Percentiles rank a stretch among this genome's conserved stretches.
These are phyloP conservation scores for Cryphonectria carpinicola DNA, from an alignment of 2,329 filamentous ascomycete genomes.

Conservation along the genomic window DNA sequence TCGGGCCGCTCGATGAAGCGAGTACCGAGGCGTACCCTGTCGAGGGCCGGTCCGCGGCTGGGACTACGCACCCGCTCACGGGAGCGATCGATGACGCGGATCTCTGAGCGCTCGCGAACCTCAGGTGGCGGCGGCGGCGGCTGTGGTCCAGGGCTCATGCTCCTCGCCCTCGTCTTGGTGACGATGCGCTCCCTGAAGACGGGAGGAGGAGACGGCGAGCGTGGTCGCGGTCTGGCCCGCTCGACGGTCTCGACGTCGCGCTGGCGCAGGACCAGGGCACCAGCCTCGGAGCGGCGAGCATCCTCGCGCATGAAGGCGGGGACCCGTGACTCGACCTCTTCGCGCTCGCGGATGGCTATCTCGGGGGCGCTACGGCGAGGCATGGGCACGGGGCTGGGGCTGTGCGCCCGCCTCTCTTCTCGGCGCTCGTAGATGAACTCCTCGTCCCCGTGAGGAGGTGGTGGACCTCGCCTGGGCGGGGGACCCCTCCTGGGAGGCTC, in stretches of 20 bases:
- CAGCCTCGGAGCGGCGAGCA: slow-evolving; percentile 50
- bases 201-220: slow-evolving; percentile 48
- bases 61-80: slow-evolving; percentile 38
- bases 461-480: slow-evolving; percentile 19
- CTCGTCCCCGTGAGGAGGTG: slow-evolving; percentile 25
- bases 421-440: slow-evolving; percentile 29
- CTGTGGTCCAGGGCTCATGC: slow-evolving; percentile 40
- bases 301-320: slow-evolving; percentile 59
- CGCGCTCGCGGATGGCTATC: slow-evolving; percentile 47
- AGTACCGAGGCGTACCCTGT: slow-evolving; percentile 35
- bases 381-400: slow-evolving; percentile 23
- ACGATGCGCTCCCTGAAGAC: slow-evolving; percentile 48
- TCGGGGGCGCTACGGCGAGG: slow-evolving; percentile 38
- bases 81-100: slow-evolving; percentile 38
- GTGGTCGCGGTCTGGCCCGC: slow-evolving; percentile 48
- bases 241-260: slow-evolving; percentile 61
- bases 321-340: slow-evolving; percentile 48
- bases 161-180: slow-evolving; percentile 44
- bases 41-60: slow-evolving; percentile 27
- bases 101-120: slow-evolving; percentile 37
- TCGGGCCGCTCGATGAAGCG: slow-evolving; percentile 45
- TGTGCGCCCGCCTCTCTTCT: slow-evolving; percentile 24
- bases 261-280: slow-evolving; percentile 57
- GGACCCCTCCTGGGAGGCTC: slow-evolving; percentile 26
- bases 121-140: slow-evolving; percentile 38